Conservation (phyloP, 2,329 filamentous ascomycete genomes). For the Coniochaeta prunicola region DNA sequence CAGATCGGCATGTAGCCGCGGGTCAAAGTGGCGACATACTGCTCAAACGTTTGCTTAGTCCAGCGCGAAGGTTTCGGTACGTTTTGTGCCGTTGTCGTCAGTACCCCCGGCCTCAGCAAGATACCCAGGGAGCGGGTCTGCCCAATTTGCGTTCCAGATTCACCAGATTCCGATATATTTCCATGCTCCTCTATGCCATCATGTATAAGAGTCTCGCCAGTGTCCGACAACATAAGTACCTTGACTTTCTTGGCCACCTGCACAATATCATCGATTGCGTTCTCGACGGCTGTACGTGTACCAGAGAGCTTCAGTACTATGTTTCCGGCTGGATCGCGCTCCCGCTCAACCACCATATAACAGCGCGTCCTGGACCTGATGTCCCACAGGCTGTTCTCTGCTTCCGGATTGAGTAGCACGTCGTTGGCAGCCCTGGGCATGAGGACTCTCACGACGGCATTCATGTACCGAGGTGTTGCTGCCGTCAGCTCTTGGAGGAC, state of each 20-base stretch:
- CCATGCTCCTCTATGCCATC: neutral
- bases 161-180: neutral
- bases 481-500: constrained; percentile 29
- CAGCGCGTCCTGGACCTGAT: constrained; percentile 19
- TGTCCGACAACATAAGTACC: constrained; percentile 7
- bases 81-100: constrained; percentile 25
- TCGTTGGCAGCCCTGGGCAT: constrained; percentile 10
- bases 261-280: constrained; percentile 15
- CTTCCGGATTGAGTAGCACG: constrained; percentile 10
- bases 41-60: constrained; percentile 32
- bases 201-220: constrained; percentile 5
- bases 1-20: constrained; percentile 27
- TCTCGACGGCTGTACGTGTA: constrained; percentile 8
- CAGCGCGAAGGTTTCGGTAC: constrained; percentile 31
- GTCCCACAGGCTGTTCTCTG: constrained; percentile 16
- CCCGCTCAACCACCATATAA: constrained; percentile 14
- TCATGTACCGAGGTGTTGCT: constrained; percentile 20
- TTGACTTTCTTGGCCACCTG: constrained; percentile 10
- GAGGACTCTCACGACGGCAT: constrained; percentile 17
- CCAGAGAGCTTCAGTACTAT: constrained; percentile 19
- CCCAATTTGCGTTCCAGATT: neutral
- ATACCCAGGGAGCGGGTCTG: constrained; percentile 2
- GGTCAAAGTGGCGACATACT: constrained; percentile 34
- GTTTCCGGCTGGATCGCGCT: constrained; percentile 1
- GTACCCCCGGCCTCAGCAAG: constrained; percentile 7